Base-by-base conservation (phyloP, 2,329 filamentous ascomycete species). In the Colletotrichum higginsianum region DNA sequence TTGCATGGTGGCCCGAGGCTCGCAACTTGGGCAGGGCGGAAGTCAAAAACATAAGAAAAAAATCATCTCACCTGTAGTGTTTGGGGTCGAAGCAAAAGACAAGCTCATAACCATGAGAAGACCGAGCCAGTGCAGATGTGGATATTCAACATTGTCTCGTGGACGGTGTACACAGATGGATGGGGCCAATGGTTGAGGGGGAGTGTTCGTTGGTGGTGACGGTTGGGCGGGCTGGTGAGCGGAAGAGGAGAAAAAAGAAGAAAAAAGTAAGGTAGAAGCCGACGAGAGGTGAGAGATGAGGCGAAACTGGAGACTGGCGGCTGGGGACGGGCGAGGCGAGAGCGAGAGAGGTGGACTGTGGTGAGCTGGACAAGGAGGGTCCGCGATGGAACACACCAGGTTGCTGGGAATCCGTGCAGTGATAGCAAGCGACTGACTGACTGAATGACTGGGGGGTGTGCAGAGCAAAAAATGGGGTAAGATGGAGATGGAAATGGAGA, bases 381-480 rank as follows among this genome's bases (percentile, higher is more conserved):
- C 64, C 53, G 46, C 57, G 68, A 71, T 67, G 68, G 68, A 47
- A 62, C 68, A 62, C 56, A 58, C 68, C 68, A 68, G 64, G 64
- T 58, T 57, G 55, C 57, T 71, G 64, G 57, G 62, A 67, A 30
- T 30, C 26, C 26, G 26, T 30, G 26, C 26, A 30, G 26, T 30
- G 26, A 30, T 30, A 30, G 26, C 26, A 30, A 30, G 26, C 26
- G 26, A 30, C 26, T 30, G 26, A 30, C 26, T 26, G 26, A 26
- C 4, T 26, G 4, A 26, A 3, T 26, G 56, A 55, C 47, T 61
- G 50, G 56, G 53, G 66, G 13, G 50, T 60, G 67, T 18, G 30
- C 52, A 65, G 44, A 70, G 42, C 58, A 57, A 63, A 60, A 71
- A 68, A 71, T 46, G 68, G 68, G 68, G 68, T 71, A 71, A 67